Evolutionary conservation across 192 early-diverging fungal species (phyloP).

Genomic region (Spinellus fusiger): DNA sequence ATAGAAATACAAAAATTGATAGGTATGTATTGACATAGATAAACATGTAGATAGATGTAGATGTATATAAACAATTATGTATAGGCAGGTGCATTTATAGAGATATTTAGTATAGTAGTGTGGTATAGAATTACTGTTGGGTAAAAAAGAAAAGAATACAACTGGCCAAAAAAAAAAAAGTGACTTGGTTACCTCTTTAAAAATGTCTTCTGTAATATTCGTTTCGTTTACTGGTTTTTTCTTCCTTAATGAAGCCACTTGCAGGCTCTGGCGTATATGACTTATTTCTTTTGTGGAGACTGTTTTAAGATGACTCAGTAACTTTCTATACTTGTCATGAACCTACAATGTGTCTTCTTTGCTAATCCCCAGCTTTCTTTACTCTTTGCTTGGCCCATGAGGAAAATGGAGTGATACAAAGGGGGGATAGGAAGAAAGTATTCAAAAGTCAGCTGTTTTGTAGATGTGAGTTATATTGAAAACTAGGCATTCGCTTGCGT

Average conservation of each 20-base stretch:
- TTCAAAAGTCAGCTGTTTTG: neutral
- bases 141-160: too few relatives aligned
- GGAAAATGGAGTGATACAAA: neutral
- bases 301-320: neutral
- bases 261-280: conserved; percentile 37
- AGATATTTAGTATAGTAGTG: neutral
- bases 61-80: neutral
- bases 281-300: conserved; percentile 43
- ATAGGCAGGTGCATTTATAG: neutral
- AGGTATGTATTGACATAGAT: too few relatives aligned
- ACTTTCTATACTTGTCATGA: neutral
- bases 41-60: too few relatives aligned
- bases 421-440: neutral
- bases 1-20: too few relatives aligned
- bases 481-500: too few relatives aligned
- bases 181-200: conserved; percentile 48
- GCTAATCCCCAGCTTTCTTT: conserved; percentile 46
- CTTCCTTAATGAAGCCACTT: conserved; percentile 21
- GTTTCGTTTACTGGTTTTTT: conserved; percentile 22
- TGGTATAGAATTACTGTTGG: too few relatives aligned
- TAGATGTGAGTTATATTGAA: too few relatives aligned
- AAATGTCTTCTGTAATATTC: conserved; percentile 60
- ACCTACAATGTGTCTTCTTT: conserved; percentile 43
- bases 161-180: too few relatives aligned
- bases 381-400: conserved; percentile 43